Evolutionary conservation across 441 rosid genomes (phyloP), one percentile per base, ranked within the genome.

Genomic region (Francoa sonchifolia): DNA sequence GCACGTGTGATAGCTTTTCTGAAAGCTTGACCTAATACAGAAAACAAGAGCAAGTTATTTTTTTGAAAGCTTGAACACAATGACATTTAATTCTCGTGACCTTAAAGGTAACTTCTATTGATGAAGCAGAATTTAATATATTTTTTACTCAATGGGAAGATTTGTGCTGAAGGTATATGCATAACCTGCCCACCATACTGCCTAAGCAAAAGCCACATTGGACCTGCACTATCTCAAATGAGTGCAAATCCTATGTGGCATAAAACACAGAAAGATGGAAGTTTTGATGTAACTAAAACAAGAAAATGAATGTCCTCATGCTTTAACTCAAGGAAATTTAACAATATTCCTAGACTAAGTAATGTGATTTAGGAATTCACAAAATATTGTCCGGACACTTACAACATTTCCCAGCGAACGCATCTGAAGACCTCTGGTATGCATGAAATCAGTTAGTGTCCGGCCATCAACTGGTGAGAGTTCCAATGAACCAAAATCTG

Each of bases 21-120:
- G 86, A 78, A 35, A 80, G 73, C 49, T 80, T 86, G 44, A 80
- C 92, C 92, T 80, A n/a, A n/a, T n/a, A n/a, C n/a, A n/a, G n/a
- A n/a, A n/a, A n/a, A n/a, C n/a, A n/a, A n/a, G n/a, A n/a, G n/a
- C n/a, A n/a, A n/a, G n/a, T n/a, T n/a, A n/a, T n/a, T n/a, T n/a
- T n/a, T n/a, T n/a, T n/a, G n/a, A n/a, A n/a, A n/a, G n/a, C n/a
- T n/a, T n/a, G n/a, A n/a, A n/a, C n/a, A n/a, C n/a, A n/a, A n/a
- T n/a, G n/a, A n/a, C n/a, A n/a, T n/a, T n/a, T n/a, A n/a, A n/a
- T n/a, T n/a, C n/a, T n/a, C n/a, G n/a, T n/a, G n/a, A n/a, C n/a
- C n/a, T n/a, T n/a, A n/a, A n/a, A n/a, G n/a, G n/a, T n/a, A n/a
- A n/a, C n/a, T n/a, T n/a, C n/a, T n/a, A n/a, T n/a, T n/a, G n/a